A percentile compares a stretch with the other conserved stretches of the same genome.
phyloP scores from a whole-genome alignment of 176 grass and related monocot species.

The Bolboschoenus planiculmis region DNA sequence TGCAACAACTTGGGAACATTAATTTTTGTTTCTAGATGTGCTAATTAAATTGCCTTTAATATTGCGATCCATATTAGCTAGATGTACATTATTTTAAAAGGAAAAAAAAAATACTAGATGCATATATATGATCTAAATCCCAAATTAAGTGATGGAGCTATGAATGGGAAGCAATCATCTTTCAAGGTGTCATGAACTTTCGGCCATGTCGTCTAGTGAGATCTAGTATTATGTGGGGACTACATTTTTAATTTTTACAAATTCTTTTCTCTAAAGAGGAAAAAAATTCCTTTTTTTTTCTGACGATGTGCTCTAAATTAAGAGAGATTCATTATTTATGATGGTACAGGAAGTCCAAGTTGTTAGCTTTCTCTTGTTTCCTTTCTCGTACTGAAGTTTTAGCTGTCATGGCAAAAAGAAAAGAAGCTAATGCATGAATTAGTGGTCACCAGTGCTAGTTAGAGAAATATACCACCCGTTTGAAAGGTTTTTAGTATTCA shows the following conservation, averaged over 20 bases:
- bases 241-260: not conserved
- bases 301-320: not conserved
- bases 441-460: not conserved
- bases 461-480: not conserved
- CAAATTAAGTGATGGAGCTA: not conserved
- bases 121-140: not conserved
- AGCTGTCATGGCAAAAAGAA: not conserved
- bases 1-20: not conserved
- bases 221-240: conserved; percentile 10
- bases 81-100: not conserved
- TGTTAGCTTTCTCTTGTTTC: conserved; percentile 1
- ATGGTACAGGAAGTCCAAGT: not conserved
- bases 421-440: not conserved
- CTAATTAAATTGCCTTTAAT: not conserved
- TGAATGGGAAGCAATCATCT: conserved; percentile 4
- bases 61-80: not conserved
- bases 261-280: not conserved
- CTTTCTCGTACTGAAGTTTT: not conserved
- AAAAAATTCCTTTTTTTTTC: not conserved
- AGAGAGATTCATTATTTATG: not conserved
- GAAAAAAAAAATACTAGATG: not conserved
- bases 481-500: not conserved
- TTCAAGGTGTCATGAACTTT: conserved; percentile 20
- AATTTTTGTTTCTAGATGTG: not conserved
- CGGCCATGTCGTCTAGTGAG: conserved; percentile 18